Conservation (phyloP, 192 early-diverging fungal genomes). For the Entomortierella chlamydospora region DNA sequence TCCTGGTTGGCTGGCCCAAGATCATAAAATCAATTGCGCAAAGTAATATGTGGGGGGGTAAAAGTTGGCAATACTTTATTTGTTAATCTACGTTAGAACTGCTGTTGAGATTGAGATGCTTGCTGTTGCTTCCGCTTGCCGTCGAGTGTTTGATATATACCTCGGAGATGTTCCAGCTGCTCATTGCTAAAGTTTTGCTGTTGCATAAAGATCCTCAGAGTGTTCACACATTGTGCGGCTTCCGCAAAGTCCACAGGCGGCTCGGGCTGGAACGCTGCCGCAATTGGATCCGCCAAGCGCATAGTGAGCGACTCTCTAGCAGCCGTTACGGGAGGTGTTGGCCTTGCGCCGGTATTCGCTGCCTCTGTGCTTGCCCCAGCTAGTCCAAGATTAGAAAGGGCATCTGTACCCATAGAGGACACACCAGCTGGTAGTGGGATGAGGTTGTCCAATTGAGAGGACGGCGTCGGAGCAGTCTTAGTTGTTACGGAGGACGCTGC, state of each 20-base stretch:
- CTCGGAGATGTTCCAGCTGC: conserved; percentile 11
- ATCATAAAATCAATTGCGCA: no score
- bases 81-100: no score
- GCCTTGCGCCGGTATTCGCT: background rate
- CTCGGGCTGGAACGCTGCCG: conserved; percentile 15
- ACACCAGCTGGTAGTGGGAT: background rate
- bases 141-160: conserved; percentile 24
- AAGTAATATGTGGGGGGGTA: no score
- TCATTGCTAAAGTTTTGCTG: conserved; percentile 22
- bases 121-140: conserved; percentile 22
- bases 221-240: conserved; percentile 24
- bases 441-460: background rate
- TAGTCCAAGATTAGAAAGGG: background rate
- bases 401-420: conserved; percentile 3
- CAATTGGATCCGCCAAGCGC: conserved; percentile 22
- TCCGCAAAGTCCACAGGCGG: conserved; percentile 32
- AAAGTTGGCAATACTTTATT: no score
- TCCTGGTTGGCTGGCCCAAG: no score
- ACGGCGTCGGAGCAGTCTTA: background rate
- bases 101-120: no score
- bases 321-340: background rate
- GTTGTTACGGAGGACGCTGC: background rate
- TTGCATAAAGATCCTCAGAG: conserved; percentile 41
- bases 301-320: conserved; percentile 15
- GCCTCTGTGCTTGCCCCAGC: background rate